These are phyloP conservation scores for Lasiodiplodia sp. DNA, from an alignment of 2,329 filamentous ascomycete genomes.

Conservation along the genomic window DNA sequence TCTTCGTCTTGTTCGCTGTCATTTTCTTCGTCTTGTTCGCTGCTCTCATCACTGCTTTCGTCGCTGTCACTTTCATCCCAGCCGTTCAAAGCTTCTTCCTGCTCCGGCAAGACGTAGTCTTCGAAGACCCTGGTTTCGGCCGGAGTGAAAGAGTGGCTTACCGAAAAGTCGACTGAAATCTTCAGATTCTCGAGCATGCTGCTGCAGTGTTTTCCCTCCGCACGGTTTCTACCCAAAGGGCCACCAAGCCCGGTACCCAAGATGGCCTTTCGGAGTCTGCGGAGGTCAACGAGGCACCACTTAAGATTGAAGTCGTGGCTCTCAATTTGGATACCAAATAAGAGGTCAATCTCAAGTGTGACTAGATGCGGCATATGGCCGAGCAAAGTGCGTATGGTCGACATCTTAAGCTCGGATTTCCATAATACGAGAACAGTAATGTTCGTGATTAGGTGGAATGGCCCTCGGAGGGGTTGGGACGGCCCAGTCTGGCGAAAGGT, in stretches of 20 bases:
- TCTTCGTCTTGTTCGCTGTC: neutral
- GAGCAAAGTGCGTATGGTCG: neutral
- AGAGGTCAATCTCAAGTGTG: neutral
- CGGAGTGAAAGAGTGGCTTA: neutral
- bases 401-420: neutral
- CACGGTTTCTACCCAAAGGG: neutral
- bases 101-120: neutral
- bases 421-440: neutral
- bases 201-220: neutral
- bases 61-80: conserved; percentile 1
- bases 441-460: neutral
- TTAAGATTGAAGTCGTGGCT: neutral
- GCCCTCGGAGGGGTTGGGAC: neutral
- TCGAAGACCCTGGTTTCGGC: neutral
- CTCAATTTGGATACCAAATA: neutral
- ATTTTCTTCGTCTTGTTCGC: neutral
- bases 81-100: neutral
- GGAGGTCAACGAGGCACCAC: neutral
- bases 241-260: neutral
- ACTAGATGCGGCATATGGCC: neutral
- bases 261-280: conserved; percentile 4
- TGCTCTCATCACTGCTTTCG: neutral
- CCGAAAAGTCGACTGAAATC: neutral
- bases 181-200: neutral
- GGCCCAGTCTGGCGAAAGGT: no score